phyloP scores from a whole-genome alignment of 1,284 basidiomycete genomes.

The Pseudozyma sp. region DNA sequence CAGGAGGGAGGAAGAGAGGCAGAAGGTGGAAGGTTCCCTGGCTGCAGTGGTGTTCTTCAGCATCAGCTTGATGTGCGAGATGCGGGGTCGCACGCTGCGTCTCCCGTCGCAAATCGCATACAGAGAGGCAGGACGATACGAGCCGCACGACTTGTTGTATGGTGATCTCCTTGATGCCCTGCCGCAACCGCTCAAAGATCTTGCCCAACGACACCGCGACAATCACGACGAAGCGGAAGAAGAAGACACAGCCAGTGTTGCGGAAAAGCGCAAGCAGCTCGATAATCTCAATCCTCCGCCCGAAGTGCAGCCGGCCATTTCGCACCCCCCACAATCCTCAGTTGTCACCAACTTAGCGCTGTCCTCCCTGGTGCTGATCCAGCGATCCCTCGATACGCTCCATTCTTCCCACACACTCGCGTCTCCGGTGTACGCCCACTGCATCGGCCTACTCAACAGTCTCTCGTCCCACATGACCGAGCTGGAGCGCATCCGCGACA shows the following conservation, averaged over 20 bases:
- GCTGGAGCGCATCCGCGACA: slow-evolving; percentile 46
- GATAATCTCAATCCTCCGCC: slow-evolving; percentile 27
- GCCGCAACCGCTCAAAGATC: slow-evolving; percentile 20
- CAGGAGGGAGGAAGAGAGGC: slow-evolving; percentile 3
- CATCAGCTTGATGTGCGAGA: slow-evolving; percentile 44
- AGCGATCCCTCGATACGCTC: slow-evolving; percentile 24
- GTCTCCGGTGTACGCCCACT: slow-evolving; percentile 42
- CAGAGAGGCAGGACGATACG: no score
- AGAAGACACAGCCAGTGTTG: slow-evolving; percentile 1
- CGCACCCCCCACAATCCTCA: neutral
- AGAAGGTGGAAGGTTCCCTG: slow-evolving; percentile 16
- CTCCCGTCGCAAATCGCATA: neutral
- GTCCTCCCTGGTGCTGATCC: slow-evolving; percentile 25
- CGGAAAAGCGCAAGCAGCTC: slow-evolving; percentile 29
- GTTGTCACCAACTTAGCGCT: slow-evolving; percentile 22
- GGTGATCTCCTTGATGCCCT: slow-evolving; percentile 21
- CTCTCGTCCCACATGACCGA: slow-evolving; percentile 45
- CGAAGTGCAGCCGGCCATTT: neutral
- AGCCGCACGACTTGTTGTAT: slow-evolving; percentile 5
- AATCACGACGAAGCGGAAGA: neutral
- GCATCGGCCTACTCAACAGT: slow-evolving; percentile 41
- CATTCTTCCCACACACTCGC: slow-evolving; percentile 18
- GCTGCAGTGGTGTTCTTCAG: slow-evolving; percentile 42
- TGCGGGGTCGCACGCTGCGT: slow-evolving; percentile 26
- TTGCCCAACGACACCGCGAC: slow-evolving; percentile 6